These are phyloP conservation scores for Suillus subalutaceus DNA, from an alignment of 768 basidiomycete species.

Conservation along the genomic window DNA sequence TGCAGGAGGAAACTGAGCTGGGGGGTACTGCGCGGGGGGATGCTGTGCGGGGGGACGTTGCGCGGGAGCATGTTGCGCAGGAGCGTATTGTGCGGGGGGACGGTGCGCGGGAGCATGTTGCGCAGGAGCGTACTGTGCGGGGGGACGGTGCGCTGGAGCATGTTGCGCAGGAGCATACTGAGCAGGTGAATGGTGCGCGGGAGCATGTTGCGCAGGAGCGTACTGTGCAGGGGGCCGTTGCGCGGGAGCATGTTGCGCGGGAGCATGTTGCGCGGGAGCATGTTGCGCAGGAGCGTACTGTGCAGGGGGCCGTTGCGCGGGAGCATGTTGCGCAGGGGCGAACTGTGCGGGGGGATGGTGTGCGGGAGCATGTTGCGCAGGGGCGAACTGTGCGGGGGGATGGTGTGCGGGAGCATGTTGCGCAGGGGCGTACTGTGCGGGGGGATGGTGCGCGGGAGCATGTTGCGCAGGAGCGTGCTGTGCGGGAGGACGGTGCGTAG, in stretches of 20 bases:
- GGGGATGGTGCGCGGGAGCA: no score
- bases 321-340: not conserved
- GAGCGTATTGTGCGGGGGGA: not conserved
- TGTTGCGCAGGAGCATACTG: not conserved
- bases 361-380: not conserved
- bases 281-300: not conserved
- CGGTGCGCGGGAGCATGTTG: not conserved
- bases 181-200: not conserved
- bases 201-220: not conserved
- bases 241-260: not conserved
- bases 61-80: not conserved
- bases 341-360: not conserved
- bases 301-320: not conserved
- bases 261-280: not conserved
- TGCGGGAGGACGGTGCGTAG: not conserved
- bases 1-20: not conserved
- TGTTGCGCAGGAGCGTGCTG: not conserved
- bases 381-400: not conserved
- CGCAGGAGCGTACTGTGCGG: not conserved
- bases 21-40: no score
- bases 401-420: not conserved
- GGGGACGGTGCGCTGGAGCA: no score
- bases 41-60: not conserved
- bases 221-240: not conserved
- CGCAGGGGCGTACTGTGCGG: not conserved